These are phyloP conservation scores for Rhytidiadelphus loreus DNA, from an alignment of 225 moss, liverwort and hornwort genomes.

Conservation along the genomic window DNA sequence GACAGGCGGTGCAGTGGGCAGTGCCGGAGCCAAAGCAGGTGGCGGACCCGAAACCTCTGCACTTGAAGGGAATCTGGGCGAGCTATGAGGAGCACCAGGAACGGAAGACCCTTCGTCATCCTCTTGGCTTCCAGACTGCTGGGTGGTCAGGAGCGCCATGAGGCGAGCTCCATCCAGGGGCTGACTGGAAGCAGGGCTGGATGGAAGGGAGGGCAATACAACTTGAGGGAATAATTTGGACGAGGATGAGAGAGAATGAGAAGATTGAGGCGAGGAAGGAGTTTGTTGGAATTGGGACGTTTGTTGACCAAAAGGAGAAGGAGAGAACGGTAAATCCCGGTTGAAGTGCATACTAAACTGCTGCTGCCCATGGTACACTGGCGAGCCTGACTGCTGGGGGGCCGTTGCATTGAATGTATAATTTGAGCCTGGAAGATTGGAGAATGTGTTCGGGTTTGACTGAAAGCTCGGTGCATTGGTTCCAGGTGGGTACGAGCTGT, in stretches of 20 bases:
- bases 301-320: constrained; percentile 34
- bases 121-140: constrained; percentile 48
- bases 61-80: constrained; percentile 30
- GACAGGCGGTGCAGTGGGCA: constrained; percentile 52
- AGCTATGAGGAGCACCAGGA: constrained; percentile 27
- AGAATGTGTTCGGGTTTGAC: constrained; percentile 2
- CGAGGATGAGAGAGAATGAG: constrained; percentile 20
- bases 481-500: constrained; percentile 16
- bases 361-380: constrained; percentile 42
- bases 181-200: constrained; percentile 31
- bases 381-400: constrained; percentile 34
- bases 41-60: constrained; percentile 44
- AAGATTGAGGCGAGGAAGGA: constrained; percentile 29
- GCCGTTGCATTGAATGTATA: constrained; percentile 5
- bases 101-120: constrained; percentile 34
- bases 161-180: constrained; percentile 76
- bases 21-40: constrained; percentile 48
- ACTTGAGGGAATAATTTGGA: constrained; percentile 18
- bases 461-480: constrained; percentile 12
- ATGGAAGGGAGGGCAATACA: constrained; percentile 23
- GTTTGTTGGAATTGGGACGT: constrained; percentile 19
- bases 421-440: constrained; percentile 6
- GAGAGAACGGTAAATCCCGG: constrained; percentile 37
- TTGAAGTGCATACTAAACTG: constrained; percentile 43
- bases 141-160: constrained; percentile 63